These are phyloP conservation scores for Cytospora piceae DNA, from an alignment of 2,329 filamentous ascomycete species.

Conservation along the genomic window DNA sequence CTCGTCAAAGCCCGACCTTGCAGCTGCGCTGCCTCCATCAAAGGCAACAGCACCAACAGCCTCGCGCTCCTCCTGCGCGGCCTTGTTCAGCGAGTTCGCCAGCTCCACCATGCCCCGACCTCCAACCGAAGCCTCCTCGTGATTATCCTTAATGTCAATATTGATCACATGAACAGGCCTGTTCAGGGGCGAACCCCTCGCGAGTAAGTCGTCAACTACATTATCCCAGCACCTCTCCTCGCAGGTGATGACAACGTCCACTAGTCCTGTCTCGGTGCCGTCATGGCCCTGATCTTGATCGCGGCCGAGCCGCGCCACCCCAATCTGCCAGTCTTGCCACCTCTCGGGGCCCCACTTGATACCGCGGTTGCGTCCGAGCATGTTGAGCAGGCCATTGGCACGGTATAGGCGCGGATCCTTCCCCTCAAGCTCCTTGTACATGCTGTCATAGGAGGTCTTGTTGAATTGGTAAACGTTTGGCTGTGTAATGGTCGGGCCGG, in stretches of 20 bases:
- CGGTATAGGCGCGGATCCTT: conserved; percentile 89
- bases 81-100: conserved; percentile 80
- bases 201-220: conserved; percentile 90
- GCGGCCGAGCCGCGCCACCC: conserved; percentile 79
- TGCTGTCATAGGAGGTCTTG: conserved; percentile 90
- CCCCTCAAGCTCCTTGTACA: conserved; percentile 85
- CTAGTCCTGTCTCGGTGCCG: conserved; percentile 85
- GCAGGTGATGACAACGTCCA: conserved; percentile 95
- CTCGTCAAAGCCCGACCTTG: conserved; percentile 83
- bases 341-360: conserved; percentile 96
- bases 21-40: conserved; percentile 68
- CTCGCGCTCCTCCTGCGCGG: conserved; percentile 76
- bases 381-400: conserved; percentile 91
- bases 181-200: conserved; percentile 83
- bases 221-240: conserved; percentile 99
- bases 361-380: conserved; percentile 88
- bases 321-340: conserved; percentile 96
- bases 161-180: conserved; percentile 97
- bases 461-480: conserved; percentile 99
- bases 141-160: conserved; percentile 97
- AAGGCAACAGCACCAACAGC: conserved; percentile 66
- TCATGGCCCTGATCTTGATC: conserved; percentile 74
- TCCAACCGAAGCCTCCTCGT: conserved; percentile 91
- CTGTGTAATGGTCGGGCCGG: conserved; percentile 86
- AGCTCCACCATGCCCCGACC: conserved; percentile 91